A percentile compares a stretch with the other conserved stretches of the same genome.
Conservation (phyloP, 139 green algal species). For the Diplosphaera chodatii region DNA sequence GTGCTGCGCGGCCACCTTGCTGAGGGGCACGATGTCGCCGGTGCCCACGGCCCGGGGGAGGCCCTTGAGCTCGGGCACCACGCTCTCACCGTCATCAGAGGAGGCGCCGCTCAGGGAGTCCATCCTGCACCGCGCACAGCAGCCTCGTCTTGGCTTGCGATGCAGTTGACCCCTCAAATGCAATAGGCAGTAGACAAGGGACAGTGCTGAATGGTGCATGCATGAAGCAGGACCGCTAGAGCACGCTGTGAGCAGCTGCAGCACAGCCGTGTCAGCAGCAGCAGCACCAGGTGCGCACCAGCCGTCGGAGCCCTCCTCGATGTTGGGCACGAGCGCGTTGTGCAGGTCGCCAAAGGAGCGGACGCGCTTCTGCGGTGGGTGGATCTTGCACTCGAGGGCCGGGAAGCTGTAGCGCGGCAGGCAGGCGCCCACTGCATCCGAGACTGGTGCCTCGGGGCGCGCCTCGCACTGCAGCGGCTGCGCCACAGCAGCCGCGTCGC, state of each 20-base stretch:
- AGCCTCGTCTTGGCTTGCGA: no score
- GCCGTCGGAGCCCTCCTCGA: slow-evolving; percentile 12
- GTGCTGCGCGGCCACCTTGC: neutral
- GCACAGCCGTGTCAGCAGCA: neutral
- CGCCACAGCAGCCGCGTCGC: neutral
- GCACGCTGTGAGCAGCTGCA: no score
- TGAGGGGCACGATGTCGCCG: neutral
- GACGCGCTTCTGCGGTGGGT: slow-evolving; percentile 26
- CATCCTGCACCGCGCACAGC: no score
- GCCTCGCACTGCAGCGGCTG: slow-evolving; percentile 10
- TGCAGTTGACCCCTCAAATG: no score
- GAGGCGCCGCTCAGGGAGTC: neutral
- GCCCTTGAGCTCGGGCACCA: neutral
- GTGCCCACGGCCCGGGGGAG: no score
- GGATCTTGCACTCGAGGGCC: slow-evolving; percentile 7
- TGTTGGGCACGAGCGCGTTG: slow-evolving; percentile 26
- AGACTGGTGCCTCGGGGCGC: slow-evolving; percentile 25
- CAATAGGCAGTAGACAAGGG: no score
- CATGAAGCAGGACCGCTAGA: no score
- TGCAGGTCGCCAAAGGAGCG: slow-evolving; percentile 49
- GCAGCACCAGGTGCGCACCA: neutral
- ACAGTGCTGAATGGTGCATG: no score
- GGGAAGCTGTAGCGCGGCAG: slow-evolving; percentile 27
- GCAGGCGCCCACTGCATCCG: slow-evolving; percentile 11
- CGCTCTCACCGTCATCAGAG: neutral